Evolutionary conservation across 2,329 filamentous ascomycete species (phyloP).

Genomic region (Ophiosphaerella korrae): DNA sequence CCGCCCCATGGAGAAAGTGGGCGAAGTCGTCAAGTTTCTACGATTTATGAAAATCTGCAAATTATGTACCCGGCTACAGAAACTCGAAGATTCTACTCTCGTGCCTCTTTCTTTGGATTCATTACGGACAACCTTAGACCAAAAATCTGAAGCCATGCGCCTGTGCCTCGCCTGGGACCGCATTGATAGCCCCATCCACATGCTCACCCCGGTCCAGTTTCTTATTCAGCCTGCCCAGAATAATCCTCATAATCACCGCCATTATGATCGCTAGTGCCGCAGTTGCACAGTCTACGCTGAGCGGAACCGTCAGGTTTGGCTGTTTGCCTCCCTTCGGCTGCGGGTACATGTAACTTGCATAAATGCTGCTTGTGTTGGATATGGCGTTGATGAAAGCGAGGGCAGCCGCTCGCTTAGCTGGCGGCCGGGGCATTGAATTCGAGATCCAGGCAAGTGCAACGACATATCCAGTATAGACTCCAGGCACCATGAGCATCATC

Average conservation of each 20-base stretch:
- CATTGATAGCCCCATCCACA: conserved; percentile 59
- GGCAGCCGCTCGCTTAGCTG: conserved; percentile 74
- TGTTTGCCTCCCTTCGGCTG: conserved; percentile 44
- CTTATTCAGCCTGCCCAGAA: conserved; percentile 69
- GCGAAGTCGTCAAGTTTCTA: not conserved
- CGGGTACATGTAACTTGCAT: conserved; percentile 71
- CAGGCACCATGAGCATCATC: conserved; percentile 73
- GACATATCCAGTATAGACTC: conserved; percentile 65
- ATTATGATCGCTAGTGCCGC: conserved; percentile 67
- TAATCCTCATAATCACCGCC: conserved; percentile 66
- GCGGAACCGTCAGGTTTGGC: conserved; percentile 58
- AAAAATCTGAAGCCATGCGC: conserved; percentile 71
- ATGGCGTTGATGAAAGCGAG: conserved; percentile 78
- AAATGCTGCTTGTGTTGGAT: conserved; percentile 72
- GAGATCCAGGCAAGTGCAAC: conserved; percentile 76
- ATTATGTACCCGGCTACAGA: too few species aligned
- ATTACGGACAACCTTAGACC: conserved; percentile 46
- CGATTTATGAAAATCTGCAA: too few species aligned
- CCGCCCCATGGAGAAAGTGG: not conserved
- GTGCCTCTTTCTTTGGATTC: too few species aligned
- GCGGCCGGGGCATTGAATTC: conserved; percentile 75
- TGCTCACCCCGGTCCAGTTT: conserved; percentile 69
- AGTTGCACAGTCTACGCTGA: conserved; percentile 71
- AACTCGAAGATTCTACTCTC: too few species aligned
- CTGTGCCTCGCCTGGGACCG: conserved; percentile 60